A percentile compares a stretch with the other conserved stretches of the same genome.
phyloP scores from a whole-genome alignment of 768 basidiomycete species.

The Leccinellum albellum region DNA sequence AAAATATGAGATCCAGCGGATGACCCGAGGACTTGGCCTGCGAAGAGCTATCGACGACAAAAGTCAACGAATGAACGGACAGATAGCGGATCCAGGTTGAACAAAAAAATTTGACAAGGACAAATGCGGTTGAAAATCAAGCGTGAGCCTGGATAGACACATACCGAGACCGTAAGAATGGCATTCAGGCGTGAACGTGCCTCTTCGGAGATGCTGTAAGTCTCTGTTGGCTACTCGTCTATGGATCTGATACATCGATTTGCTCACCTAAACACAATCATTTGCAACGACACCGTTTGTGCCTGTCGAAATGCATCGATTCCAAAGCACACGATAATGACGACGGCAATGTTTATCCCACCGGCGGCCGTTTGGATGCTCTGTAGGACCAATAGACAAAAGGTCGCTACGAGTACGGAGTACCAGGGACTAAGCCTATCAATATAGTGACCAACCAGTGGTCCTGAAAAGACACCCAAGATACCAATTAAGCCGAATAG shows the following conservation, averaged over 20 bases:
- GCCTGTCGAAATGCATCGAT: slow-evolving; percentile 40
- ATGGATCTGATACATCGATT: not conserved
- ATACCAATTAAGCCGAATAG: slow-evolving; percentile 48
- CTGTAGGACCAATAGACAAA: slow-evolving; percentile 27
- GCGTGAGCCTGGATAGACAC: not conserved
- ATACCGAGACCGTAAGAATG: slow-evolving; percentile 25
- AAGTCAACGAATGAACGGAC: not conserved
- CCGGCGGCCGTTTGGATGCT: slow-evolving; percentile 37
- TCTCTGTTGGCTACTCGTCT: not conserved
- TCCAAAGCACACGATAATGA: slow-evolving; percentile 38
- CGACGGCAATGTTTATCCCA: slow-evolving; percentile 35
- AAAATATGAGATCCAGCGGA: slow-evolving; percentile 41
- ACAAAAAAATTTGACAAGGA: not conserved
- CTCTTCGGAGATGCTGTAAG: slow-evolving; percentile 25
- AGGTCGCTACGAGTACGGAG: slow-evolving; percentile 35
- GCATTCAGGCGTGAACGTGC: slow-evolving; percentile 31
- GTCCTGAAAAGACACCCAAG: slow-evolving; percentile 32
- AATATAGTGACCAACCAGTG: slow-evolving; percentile 25
- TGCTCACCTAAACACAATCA: slow-evolving; percentile 26
- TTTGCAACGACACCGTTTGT: slow-evolving; percentile 35
- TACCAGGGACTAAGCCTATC: slow-evolving; percentile 40
- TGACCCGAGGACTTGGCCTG: slow-evolving; percentile 43
- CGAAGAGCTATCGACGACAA: slow-evolving; percentile 21
- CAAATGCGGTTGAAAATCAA: not conserved
- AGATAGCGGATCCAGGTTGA: not conserved